These are phyloP conservation scores for Arabis hirsuta DNA, from an alignment of 345 rosid genomes.

Conservation along the genomic window DNA sequence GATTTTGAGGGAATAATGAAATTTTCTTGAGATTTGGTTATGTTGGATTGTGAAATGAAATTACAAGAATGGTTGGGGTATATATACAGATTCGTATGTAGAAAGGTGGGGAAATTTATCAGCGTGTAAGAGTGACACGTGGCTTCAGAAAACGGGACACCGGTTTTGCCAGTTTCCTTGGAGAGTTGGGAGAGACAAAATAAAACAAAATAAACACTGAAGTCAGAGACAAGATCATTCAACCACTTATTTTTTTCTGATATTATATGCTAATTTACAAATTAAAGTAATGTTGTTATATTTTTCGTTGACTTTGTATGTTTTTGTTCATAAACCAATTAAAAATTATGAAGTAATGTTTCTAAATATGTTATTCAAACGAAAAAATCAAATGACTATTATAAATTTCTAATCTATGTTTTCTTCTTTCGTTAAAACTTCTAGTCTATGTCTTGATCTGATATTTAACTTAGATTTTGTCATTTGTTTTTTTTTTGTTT, in stretches of 20 bases:
- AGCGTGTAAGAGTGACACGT: conserved; percentile 34
- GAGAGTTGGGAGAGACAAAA: neutral
- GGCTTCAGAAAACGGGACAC: neutral
- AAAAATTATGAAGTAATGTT: too few relatives aligned
- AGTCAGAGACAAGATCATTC: neutral
- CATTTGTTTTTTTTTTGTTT: too few relatives aligned
- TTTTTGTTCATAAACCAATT: neutral
- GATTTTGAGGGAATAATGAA: neutral
- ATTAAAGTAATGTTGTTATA: too few relatives aligned
- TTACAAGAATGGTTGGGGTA: conserved; percentile 4
- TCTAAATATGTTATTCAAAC: too few relatives aligned
- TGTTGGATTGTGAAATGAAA: conserved; percentile 1
- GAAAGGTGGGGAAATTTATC: conserved; percentile 1
- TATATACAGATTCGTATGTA: conserved; percentile 23
- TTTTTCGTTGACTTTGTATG: neutral
- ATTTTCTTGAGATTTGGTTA: neutral
- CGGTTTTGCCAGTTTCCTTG: conserved; percentile 18
- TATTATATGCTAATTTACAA: neutral
- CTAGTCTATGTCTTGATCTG: too few relatives aligned
- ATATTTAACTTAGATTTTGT: too few relatives aligned
- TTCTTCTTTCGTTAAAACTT: too few relatives aligned
- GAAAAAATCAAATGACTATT: too few relatives aligned
- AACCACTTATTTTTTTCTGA: neutral
- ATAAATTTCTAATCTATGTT: too few relatives aligned
- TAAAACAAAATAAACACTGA: neutral